Conservation (phyloP, 2,329 filamentous ascomycete genomes). For the Fusarium compactum region DNA sequence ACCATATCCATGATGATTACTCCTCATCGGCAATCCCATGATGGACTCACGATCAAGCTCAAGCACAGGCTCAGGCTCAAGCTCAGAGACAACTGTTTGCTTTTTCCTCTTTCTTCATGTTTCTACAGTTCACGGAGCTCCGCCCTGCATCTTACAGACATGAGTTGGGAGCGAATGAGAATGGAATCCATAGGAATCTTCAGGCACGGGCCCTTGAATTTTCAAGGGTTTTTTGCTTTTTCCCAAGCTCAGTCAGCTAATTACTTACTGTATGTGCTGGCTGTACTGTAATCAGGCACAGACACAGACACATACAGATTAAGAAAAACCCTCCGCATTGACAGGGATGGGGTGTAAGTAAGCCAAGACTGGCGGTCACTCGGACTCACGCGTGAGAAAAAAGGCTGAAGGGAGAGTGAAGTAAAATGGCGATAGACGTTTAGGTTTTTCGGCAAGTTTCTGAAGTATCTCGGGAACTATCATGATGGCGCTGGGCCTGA, state of each 20-base stretch:
- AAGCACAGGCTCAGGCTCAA: slow-evolving; percentile 24
- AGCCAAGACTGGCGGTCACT: slow-evolving; percentile 14
- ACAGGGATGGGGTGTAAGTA: slow-evolving; percentile 16
- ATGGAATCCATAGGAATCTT: slow-evolving; percentile 20
- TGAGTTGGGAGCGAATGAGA: slow-evolving; percentile 11
- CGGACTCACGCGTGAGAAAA: slow-evolving; percentile 2
- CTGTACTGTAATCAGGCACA: slow-evolving; percentile 15
- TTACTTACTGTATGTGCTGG: background rate
- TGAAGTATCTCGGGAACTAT: slow-evolving; percentile 24
- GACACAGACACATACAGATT: slow-evolving; percentile 14
- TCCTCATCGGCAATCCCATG: background rate
- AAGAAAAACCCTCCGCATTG: slow-evolving; percentile 14
- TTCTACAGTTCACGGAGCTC: slow-evolving; percentile 1
- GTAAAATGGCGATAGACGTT: slow-evolving; percentile 8
- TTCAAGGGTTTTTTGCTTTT: slow-evolving; percentile 34
- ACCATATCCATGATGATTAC: background rate
- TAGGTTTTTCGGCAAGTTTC: slow-evolving; percentile 3
- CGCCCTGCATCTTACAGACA: slow-evolving; percentile 26
- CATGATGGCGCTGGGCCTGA: slow-evolving; percentile 25
- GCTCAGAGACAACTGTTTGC: slow-evolving; percentile 22
- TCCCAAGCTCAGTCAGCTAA: background rate
- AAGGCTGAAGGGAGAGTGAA: slow-evolving; percentile 24
- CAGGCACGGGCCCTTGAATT: slow-evolving; percentile 27
- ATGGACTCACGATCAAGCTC: slow-evolving; percentile 2
- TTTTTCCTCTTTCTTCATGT: slow-evolving; percentile 6